Percentiles rank a stretch among this genome's conserved stretches.
phyloP scores from a whole-genome alignment of 805 yeast species.

The Starmerella kuoi region DNA sequence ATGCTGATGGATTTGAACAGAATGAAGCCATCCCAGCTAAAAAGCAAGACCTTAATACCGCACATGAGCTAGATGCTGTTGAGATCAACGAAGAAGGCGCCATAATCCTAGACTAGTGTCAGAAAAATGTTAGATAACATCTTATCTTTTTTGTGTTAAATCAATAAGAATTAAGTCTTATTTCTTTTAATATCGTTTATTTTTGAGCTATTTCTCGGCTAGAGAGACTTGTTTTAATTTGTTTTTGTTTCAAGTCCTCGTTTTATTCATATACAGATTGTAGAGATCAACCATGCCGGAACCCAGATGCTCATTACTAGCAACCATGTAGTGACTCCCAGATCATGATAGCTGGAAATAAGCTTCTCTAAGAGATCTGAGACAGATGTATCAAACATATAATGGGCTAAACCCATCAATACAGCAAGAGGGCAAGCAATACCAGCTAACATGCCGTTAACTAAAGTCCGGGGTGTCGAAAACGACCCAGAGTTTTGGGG shows the following conservation, averaged over 20 bases:
- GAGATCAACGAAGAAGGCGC: neutral
- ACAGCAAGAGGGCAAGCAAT: conserved; percentile 38
- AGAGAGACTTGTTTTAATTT: neutral
- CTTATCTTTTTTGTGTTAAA: neutral
- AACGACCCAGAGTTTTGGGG: conserved; percentile 20
- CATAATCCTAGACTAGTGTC: neutral
- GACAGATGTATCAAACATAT: conserved; percentile 19
- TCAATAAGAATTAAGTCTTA: neutral
- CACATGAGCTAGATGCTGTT: neutral
- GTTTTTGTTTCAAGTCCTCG: too few species aligned
- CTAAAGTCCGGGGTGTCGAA: neutral
- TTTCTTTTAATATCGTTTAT: neutral
- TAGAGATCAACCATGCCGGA: conserved; percentile 55
- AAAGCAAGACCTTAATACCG: neutral
- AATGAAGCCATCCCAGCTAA: neutral
- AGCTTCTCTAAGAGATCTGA: conserved; percentile 39
- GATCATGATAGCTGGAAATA: conserved; percentile 49
- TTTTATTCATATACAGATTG: neutral
- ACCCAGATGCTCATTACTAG: conserved; percentile 64
- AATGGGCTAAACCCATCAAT: conserved; percentile 27
- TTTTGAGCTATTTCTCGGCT: neutral
- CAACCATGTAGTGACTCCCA: conserved; percentile 80
- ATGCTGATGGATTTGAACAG: conserved; percentile 2
- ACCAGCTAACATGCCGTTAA: conserved; percentile 22
- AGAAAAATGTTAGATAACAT: neutral